phyloP scores from a whole-genome alignment of 2,329 filamentous ascomycete species.

The Aspergillus fructus region DNA sequence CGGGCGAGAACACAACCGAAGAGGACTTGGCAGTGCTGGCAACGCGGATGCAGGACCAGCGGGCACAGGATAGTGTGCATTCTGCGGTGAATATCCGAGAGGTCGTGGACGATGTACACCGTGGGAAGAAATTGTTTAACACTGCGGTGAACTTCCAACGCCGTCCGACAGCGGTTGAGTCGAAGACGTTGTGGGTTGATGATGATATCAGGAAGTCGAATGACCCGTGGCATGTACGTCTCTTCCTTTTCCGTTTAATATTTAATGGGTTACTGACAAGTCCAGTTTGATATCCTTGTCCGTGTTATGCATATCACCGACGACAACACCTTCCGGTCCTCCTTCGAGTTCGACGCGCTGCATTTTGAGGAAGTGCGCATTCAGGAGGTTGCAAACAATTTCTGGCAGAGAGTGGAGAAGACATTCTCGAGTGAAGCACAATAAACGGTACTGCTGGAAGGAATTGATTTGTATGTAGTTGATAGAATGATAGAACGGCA shows the following conservation, averaged over 20 bases:
- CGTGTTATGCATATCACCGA: not conserved
- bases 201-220: not conserved
- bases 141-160: not conserved
- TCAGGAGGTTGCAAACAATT: not conserved
- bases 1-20: not conserved
- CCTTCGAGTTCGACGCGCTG: not conserved
- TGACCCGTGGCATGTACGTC: not conserved
- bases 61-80: not conserved
- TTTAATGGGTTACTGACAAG: not conserved
- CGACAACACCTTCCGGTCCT: not conserved
- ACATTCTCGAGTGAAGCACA: not conserved
- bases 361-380: not conserved
- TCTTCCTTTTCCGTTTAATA: fast-evolving
- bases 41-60: not conserved
- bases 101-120: not conserved
- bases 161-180: not conserved
- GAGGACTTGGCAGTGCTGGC: not conserved
- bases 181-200: not conserved
- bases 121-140: not conserved
- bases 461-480: too few species aligned
- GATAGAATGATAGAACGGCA: too few species aligned
- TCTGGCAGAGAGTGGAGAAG: not conserved
- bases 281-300: not conserved
- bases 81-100: not conserved
- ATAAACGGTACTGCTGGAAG: too few species aligned